Evolutionary conservation across 768 basidiomycete species (phyloP).

Genomic region (Epithele typhae): DNA sequence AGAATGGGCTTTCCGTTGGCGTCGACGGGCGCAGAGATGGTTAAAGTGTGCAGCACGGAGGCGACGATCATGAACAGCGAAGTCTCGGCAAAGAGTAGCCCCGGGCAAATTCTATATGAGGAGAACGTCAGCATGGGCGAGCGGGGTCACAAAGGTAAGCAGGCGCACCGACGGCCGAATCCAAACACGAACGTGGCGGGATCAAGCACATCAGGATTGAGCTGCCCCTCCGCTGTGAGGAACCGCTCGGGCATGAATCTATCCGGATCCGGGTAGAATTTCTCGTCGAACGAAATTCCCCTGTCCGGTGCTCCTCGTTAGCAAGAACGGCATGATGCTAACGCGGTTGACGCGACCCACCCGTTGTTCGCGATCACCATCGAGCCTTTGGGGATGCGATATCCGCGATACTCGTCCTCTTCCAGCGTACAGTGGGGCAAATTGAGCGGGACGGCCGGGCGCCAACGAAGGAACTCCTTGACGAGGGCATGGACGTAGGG

Average conservation of each 20-base stretch:
- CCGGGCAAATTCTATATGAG: neutral
- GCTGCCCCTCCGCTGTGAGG: slow-evolving; percentile 9
- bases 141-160: too few relatives aligned
- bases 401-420: slow-evolving; percentile 26
- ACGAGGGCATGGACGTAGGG: slow-evolving; percentile 20
- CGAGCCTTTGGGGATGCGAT: slow-evolving; percentile 26
- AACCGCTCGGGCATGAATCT: slow-evolving; percentile 16
- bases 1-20: neutral
- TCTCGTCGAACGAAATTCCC: neutral
- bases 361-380: slow-evolving; percentile 19
- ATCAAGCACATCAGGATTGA: slow-evolving; percentile 10
- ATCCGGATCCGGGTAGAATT: slow-evolving; percentile 14
- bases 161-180: slow-evolving; percentile 14
- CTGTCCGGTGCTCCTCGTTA: slow-evolving; percentile 32
- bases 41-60: slow-evolving; percentile 4
- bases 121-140: neutral
- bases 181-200: slow-evolving; percentile 13
- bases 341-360: too few relatives aligned
- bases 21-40: slow-evolving; percentile 1
- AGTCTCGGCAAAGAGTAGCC: slow-evolving; percentile 2
- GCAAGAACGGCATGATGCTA: slow-evolving; percentile 26
- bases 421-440: slow-evolving; percentile 11
- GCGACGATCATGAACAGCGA: slow-evolving; percentile 9
- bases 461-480: slow-evolving; percentile 22
- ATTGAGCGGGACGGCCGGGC: slow-evolving; percentile 11